Base-by-base conservation (phyloP, 805 yeast genomes). In the Wickerhamiella kazuoi region DNA sequence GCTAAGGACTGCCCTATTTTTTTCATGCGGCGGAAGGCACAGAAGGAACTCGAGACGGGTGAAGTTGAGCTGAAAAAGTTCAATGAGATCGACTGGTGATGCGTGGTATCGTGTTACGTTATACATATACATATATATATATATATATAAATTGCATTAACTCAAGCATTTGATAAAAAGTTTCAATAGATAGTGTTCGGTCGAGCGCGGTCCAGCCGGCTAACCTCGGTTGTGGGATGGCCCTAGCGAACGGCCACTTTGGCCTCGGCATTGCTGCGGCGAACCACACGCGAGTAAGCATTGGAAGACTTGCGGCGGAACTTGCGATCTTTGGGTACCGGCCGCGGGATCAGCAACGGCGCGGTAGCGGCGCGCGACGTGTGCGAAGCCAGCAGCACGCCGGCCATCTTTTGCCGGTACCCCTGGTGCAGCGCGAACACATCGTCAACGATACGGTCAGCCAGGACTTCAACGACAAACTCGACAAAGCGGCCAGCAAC, bases 1-100 rank as follows among this genome's bases (percentile, higher is more conserved):
- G 83, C 87, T 48, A 84, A 86, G 48, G 97, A 90, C 58, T 90
- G 99, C 62, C 95, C 96, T 1, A 90, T 90, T 29, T 90, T 90
- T 53, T 90, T 90, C 57, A 90, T 90, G 98, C 69, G 99, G 53
- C 86, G 73, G 58, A 78, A 79, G 53, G 79, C 77, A 7, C 87
- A 79, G 51, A 79, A 78, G 55, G 93, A 80, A 50, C 69, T 76
- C 6, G 55, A 61, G 26, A 64, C 64, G 30, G 77, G 74, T 41
- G 62, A 72, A 7, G 56, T 55, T 21, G 87, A 80, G 50, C 54
- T 80, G 44, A 60, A 59, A 20, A 72, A 74, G 53, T 79, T 83
- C 75, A 80, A 78, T 44, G 62, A 65, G 18, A 55, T 56, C 7
- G 55, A 42, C 15, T 54, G 59, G 59, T 54, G 28, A 23, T 21